Evolutionary conservation across 345 rosid genomes (phyloP).

Genomic region (Mangifera indica): DNA sequence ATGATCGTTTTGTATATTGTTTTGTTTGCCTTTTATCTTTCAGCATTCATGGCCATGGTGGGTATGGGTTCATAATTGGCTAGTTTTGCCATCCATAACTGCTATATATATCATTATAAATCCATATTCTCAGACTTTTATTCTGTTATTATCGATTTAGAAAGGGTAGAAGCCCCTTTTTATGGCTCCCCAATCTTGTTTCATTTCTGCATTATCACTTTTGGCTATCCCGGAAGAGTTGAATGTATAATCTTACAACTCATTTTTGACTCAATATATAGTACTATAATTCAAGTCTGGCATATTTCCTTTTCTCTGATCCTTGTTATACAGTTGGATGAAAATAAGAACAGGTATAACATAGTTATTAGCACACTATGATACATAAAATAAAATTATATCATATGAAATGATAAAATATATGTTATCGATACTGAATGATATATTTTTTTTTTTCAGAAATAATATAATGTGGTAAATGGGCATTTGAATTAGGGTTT

Average conservation of each 20-base stretch:
- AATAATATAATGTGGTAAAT: too few relatives aligned
- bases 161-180: conserved; percentile 35
- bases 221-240: conserved; percentile 16
- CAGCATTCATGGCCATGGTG: conserved; percentile 35
- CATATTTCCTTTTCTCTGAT: neutral
- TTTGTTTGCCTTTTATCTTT: conserved; percentile 32
- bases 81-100: conserved; percentile 22
- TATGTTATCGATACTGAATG: too few relatives aligned
- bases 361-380: too few relatives aligned
- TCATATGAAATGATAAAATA: too few relatives aligned
- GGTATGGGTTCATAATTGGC: conserved; percentile 13
- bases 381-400: too few relatives aligned
- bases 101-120: neutral
- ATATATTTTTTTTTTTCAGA: too few relatives aligned
- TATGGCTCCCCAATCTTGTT: conserved; percentile 34
- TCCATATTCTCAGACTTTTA: conserved; percentile 13
- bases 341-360: neutral
- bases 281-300: neutral
- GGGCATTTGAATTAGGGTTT: too few relatives aligned
- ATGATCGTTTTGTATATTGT: conserved; percentile 52
- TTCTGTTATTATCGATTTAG: conserved; percentile 4
- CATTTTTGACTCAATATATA: conserved; percentile 18
- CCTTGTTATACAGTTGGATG: neutral
- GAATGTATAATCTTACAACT: conserved; percentile 21
- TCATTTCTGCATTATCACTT: neutral